Percentiles rank a stretch among this genome's conserved stretches.
Evolutionary conservation across 129 eudicot species (phyloP).

Genomic region (Lactuca sativa): DNA sequence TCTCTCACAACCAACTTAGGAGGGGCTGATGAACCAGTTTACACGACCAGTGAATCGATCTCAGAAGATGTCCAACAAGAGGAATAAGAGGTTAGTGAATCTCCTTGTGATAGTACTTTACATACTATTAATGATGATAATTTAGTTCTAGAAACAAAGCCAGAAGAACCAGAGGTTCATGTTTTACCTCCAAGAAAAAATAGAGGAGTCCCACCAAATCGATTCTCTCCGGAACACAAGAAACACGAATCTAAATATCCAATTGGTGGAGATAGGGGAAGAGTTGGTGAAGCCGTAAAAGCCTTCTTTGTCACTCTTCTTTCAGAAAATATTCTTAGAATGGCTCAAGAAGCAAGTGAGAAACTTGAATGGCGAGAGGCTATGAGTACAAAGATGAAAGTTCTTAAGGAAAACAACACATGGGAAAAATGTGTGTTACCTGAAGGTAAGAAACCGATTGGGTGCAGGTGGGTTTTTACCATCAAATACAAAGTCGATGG

Average conservation of each 20-base stretch:
- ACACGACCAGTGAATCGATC: not conserved
- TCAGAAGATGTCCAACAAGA: slow-evolving; percentile 2
- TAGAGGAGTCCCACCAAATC: slow-evolving; percentile 4
- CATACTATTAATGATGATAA: not conserved
- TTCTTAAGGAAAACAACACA: too few species aligned
- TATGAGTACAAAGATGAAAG: not conserved
- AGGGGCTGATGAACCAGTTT: slow-evolving; percentile 1
- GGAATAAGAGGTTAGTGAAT: not conserved
- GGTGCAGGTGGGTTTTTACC: too few species aligned
- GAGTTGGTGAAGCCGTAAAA: slow-evolving; percentile 2
- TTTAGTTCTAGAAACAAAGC: not conserved
- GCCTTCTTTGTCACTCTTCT: slow-evolving; percentile 8
- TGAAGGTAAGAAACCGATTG: too few species aligned
- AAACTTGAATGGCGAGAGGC: slow-evolving; percentile 6
- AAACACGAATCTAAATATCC: not conserved
- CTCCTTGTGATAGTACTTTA: not conserved
- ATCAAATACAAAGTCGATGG: too few species aligned
- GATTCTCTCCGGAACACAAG: not conserved
- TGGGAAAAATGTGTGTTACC: too few species aligned
- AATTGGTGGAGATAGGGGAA: slow-evolving; percentile 3
- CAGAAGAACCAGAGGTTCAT: slow-evolving; percentile 2
- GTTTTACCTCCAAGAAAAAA: slow-evolving; percentile 9
- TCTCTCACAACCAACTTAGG: slow-evolving; percentile 1
- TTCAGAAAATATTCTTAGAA: not conserved
- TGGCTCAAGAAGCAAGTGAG: not conserved